Conservation (phyloP, 2,329 filamentous ascomycete species). For the Colletotrichum euphorbiae region DNA sequence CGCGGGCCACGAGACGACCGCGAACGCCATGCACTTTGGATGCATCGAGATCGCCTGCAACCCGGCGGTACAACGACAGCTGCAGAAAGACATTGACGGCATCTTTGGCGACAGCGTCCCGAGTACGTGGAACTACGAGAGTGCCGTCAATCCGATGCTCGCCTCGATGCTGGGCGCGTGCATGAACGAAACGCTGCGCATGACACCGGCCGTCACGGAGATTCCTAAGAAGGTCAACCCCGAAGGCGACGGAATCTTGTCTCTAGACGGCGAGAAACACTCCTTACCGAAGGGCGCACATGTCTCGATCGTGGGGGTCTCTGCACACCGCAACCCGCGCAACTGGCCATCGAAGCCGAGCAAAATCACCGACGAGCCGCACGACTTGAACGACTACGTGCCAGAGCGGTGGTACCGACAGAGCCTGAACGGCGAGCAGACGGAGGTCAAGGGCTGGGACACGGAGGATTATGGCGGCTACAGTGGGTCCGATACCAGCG, state of each 20-base stretch:
- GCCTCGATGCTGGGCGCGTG: constrained; percentile 78
- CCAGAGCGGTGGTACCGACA: constrained; percentile 78
- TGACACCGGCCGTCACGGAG: constrained; percentile 76
- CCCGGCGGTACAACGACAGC: constrained; percentile 69
- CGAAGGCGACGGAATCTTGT: constrained; percentile 66
- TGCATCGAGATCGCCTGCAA: constrained; percentile 76
- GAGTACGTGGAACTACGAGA: constrained; percentile 77
- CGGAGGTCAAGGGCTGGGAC: constrained; percentile 41
- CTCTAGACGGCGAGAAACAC: constrained; percentile 67
- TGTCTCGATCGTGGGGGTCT: constrained; percentile 67
- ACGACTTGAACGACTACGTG: constrained; percentile 75
- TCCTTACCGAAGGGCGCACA: constrained; percentile 67
- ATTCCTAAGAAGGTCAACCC: constrained; percentile 75
- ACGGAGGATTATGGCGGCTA: constrained; percentile 69
- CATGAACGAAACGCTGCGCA: constrained; percentile 81
- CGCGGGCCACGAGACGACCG: constrained; percentile 85
- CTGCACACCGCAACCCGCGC: constrained; percentile 74
- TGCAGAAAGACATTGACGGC: constrained; percentile 77
- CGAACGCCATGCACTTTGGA: constrained; percentile 79
- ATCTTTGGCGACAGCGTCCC: constrained; percentile 71
- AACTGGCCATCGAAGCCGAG: constrained; percentile 74
- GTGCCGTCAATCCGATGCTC: constrained; percentile 72
- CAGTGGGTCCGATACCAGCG: constrained; percentile 69
- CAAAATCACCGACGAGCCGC: constrained; percentile 53
- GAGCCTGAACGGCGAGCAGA: constrained; percentile 42